Percentiles rank a stretch among this genome's conserved stretches.
These are phyloP conservation scores for Nematocida major DNA, from an alignment of 371 early-diverging fungal species.

Conservation along the genomic window DNA sequence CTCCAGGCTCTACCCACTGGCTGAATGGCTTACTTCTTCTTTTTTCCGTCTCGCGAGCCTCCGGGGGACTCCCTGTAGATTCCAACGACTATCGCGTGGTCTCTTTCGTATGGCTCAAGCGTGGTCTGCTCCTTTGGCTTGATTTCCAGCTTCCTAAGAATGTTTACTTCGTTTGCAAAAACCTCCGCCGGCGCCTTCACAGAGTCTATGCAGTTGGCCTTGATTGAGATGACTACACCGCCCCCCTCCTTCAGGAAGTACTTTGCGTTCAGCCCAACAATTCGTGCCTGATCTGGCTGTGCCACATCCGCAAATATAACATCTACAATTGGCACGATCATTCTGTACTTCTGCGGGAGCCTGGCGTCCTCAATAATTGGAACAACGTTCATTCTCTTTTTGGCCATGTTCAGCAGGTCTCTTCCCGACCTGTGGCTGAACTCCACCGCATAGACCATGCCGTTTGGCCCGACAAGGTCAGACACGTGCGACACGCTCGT, in stretches of 20 bases:
- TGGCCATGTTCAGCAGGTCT: constrained; percentile 98
- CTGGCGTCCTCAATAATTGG: constrained; percentile 99
- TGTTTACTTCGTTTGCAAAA: constrained; percentile 97
- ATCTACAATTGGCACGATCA: constrained; percentile 98
- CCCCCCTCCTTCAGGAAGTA: constrained; percentile 94
- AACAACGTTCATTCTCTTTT: constrained; percentile 98
- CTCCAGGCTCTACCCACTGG: no score
- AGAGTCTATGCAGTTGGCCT: constrained; percentile 99
- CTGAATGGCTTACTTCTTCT: neutral
- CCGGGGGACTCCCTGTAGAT: constrained; percentile 56
- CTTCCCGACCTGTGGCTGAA: constrained; percentile 98
- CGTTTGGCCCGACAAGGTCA: constrained; percentile 89
- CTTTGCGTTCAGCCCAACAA: constrained; percentile 93
- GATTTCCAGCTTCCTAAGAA: constrained; percentile 89
- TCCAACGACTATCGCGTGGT: constrained; percentile 97
- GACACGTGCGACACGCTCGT: constrained; percentile 99
- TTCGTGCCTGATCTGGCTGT: constrained; percentile 99
- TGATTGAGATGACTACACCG: constrained; percentile 95
- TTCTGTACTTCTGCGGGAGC: constrained; percentile 98
- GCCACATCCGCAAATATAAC: constrained; percentile 98
- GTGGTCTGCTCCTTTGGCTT: constrained; percentile 98
- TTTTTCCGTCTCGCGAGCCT: neutral
- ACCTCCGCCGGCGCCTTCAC: constrained; percentile 91
- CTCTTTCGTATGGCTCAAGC: constrained; percentile 98
- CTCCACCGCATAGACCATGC: constrained; percentile 92